Evolutionary conservation across 2,329 filamentous ascomycete genomes (phyloP).

Genomic region (Phoma sp.): DNA sequence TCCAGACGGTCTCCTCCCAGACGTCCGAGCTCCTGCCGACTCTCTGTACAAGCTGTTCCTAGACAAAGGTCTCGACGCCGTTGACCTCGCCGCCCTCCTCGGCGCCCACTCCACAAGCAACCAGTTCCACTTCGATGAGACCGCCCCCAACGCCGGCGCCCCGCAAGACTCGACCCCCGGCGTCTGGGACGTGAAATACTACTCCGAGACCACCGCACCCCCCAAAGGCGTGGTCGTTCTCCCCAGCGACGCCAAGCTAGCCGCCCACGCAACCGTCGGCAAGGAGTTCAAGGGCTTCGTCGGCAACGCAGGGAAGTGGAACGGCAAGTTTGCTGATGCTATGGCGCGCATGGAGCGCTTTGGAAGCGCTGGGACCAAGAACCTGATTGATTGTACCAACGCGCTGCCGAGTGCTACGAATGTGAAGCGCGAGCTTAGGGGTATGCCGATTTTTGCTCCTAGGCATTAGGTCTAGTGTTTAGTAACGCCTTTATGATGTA

Average conservation of each 20-base stretch:
- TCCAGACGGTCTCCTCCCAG: constrained; percentile 12
- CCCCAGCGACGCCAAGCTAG: constrained; percentile 40
- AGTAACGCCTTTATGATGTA: too few species aligned
- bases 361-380: constrained; percentile 20
- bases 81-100: constrained; percentile 36
- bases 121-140: constrained; percentile 28
- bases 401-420: constrained; percentile 25
- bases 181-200: constrained; percentile 37
- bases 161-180: constrained; percentile 33
- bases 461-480: background rate
- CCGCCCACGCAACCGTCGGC: constrained; percentile 35
- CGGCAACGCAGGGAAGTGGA: constrained; percentile 44
- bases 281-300: constrained; percentile 47
- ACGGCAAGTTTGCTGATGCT: constrained; percentile 38
- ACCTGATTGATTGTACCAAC: constrained; percentile 30
- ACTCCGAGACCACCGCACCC: constrained; percentile 32
- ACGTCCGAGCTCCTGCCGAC: constrained; percentile 14
- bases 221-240: constrained; percentile 35
- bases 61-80: constrained; percentile 30
- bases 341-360: constrained; percentile 32
- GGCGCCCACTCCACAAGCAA: constrained; percentile 32
- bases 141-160: constrained; percentile 11
- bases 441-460: constrained; percentile 10
- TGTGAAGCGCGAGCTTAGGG: constrained; percentile 24
- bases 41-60: constrained; percentile 27